Conservation (phyloP, 768 basidiomycete genomes). For the Krasilnikovozyma curviuscula region DNA sequence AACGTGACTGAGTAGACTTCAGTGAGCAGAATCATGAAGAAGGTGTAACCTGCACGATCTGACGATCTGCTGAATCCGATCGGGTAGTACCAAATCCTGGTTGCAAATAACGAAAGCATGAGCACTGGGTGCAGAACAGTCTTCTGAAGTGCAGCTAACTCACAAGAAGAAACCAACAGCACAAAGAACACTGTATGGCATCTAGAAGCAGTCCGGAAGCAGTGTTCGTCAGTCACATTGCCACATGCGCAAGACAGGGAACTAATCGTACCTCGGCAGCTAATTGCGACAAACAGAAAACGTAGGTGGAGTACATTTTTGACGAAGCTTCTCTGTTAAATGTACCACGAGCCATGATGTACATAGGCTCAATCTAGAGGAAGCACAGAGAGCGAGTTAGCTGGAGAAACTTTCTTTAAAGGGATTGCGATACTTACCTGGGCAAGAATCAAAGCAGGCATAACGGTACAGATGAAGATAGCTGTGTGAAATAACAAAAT, state of each 20-base stretch:
- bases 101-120: background rate
- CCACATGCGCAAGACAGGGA: too few relatives aligned
- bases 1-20: slow-evolving; percentile 54
- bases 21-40: slow-evolving; percentile 50
- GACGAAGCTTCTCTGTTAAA: slow-evolving; percentile 47
- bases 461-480: slow-evolving; percentile 35
- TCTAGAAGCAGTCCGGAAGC: too few relatives aligned
- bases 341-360: slow-evolving; percentile 46
- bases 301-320: slow-evolving; percentile 61
- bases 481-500: slow-evolving; percentile 25
- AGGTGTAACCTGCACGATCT: slow-evolving; percentile 37
- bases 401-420: too few relatives aligned
- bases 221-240: too few relatives aligned
- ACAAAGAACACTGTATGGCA: slow-evolving; percentile 55
- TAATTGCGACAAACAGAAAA: background rate
- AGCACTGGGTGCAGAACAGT: slow-evolving; percentile 53
- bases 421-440: too few relatives aligned
- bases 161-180: slow-evolving; percentile 59
- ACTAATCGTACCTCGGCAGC: too few relatives aligned
- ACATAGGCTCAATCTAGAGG: slow-evolving; percentile 69
- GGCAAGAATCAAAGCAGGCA: slow-evolving; percentile 57
- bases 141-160: slow-evolving; percentile 31
- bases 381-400: too few relatives aligned
- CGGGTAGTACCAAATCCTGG: too few relatives aligned
- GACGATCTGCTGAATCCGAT: slow-evolving; percentile 6